These are phyloP conservation scores for Sporothrix schenckii DNA, from an alignment of 2,329 filamentous ascomycete species.

Conservation along the genomic window DNA sequence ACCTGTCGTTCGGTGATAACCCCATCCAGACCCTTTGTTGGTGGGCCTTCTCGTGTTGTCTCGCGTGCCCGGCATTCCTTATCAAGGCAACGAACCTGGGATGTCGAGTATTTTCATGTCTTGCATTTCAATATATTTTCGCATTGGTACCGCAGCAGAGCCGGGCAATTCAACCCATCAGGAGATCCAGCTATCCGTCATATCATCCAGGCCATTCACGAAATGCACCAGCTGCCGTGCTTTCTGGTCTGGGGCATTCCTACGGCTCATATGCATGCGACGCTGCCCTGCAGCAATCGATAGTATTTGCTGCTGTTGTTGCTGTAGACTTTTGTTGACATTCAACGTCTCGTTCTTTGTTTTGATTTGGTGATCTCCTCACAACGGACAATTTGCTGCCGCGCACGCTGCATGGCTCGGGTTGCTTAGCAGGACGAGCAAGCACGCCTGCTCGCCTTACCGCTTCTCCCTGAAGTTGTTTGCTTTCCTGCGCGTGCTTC, in stretches of 20 bases:
- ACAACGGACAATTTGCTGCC: background rate
- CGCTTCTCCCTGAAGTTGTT: background rate
- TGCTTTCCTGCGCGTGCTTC: background rate
- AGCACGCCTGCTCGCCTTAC: background rate
- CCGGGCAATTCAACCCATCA: background rate
- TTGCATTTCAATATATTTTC: background rate
- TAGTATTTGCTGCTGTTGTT: background rate
- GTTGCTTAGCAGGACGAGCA: background rate
- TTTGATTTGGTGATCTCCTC: background rate
- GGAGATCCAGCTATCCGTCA: no score
- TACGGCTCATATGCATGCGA: constrained; percentile 14
- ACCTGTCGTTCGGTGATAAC: background rate
- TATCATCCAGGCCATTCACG: constrained; percentile 3
- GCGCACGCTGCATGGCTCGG: background rate
- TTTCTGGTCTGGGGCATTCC: background rate
- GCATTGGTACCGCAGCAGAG: background rate
- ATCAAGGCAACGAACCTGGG: constrained; percentile 1
- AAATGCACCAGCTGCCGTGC: background rate
- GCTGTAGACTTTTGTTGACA: constrained; percentile 1
- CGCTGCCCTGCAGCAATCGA: background rate
- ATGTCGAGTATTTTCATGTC: constrained; percentile 6
- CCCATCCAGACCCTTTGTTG: background rate
- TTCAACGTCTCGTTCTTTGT: background rate
- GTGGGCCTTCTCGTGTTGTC: constrained; percentile 6
- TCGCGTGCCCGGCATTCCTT: constrained; percentile 10